phyloP scores from a whole-genome alignment of 768 basidiomycete species.

The Dendrothele bispora region DNA sequence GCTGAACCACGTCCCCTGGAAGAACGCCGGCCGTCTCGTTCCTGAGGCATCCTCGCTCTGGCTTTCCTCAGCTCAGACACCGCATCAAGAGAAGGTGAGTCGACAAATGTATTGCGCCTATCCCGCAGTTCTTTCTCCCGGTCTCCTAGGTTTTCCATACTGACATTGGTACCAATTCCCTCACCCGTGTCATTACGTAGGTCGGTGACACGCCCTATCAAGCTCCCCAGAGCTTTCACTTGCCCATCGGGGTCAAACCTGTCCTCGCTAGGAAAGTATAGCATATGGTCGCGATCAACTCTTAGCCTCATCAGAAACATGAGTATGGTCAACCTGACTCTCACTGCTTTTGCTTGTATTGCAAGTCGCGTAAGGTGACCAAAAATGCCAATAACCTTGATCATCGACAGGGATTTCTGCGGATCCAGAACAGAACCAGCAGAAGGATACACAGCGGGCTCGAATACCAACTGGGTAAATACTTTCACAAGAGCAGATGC shows the following conservation, averaged over 20 bases:
- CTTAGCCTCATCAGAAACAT: conserved; percentile 89
- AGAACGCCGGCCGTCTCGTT: conserved; percentile 47
- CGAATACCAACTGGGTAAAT: conserved; percentile 73
- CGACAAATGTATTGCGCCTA: not conserved
- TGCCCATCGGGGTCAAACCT: conserved; percentile 59
- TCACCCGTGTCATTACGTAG: too few relatives aligned
- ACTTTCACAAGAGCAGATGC: conserved; percentile 62
- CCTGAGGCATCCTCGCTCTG: conserved; percentile 48
- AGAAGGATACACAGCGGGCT: conserved; percentile 57
- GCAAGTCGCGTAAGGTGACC: conserved; percentile 48
- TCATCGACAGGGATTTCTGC: too few relatives aligned
- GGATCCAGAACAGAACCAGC: conserved; percentile 41
- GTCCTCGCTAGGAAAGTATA: conserved; percentile 61
- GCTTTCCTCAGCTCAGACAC: conserved; percentile 38
- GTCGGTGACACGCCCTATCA: conserved; percentile 64
- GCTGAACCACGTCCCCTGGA: conserved; percentile 54
- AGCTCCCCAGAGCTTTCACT: conserved; percentile 54
- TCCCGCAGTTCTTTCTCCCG: conserved; percentile 10
- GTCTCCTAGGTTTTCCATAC: not conserved
- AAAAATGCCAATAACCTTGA: conserved; percentile 60
- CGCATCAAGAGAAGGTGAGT: conserved; percentile 6
- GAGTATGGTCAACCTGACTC: conserved; percentile 68
- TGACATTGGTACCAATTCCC: conserved; percentile 2
- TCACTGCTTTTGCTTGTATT: conserved; percentile 45
- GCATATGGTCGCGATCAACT: conserved; percentile 84